Evolutionary conservation across 768 basidiomycete genomes (phyloP).

Genomic region (Naganishia friedmannii): DNA sequence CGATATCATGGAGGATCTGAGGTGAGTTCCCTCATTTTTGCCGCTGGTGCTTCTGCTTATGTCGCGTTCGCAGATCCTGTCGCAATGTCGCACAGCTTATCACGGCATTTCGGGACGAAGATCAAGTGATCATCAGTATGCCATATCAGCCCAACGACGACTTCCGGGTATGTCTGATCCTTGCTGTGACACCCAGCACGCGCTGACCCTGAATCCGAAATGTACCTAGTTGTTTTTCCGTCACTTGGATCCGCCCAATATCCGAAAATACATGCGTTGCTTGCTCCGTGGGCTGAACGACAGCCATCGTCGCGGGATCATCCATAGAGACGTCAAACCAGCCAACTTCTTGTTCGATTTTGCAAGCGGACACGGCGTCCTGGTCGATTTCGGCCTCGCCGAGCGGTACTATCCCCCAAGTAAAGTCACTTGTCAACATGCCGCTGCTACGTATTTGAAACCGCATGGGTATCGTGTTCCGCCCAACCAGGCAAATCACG

Average conservation of each 20-base stretch:
- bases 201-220: background rate
- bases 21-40: conserved; percentile 42
- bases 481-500: conserved; percentile 55
- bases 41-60: background rate
- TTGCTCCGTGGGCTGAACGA: conserved; percentile 86
- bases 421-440: conserved; percentile 67
- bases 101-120: conserved; percentile 82
- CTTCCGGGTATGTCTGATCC: conserved; percentile 68
- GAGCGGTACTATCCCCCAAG: conserved; percentile 56
- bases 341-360: conserved; percentile 96
- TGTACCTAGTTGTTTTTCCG: conserved; percentile 68
- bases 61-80: conserved; percentile 55
- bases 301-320: conserved; percentile 77
- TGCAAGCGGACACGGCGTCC: conserved; percentile 71
- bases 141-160: conserved; percentile 90
- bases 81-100: conserved; percentile 89
- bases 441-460: conserved; percentile 59
- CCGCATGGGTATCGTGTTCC: conserved; percentile 66
- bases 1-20: conserved; percentile 71
- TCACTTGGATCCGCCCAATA: conserved; percentile 66
- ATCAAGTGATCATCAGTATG: conserved; percentile 91
- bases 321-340: conserved; percentile 96
- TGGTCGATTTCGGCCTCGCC: conserved; percentile 94
- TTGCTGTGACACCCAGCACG: background rate
- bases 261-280: conserved; percentile 83